Conservation (phyloP, 495 filamentous ascomycete species). For the Aspergillus asperescens region DNA sequence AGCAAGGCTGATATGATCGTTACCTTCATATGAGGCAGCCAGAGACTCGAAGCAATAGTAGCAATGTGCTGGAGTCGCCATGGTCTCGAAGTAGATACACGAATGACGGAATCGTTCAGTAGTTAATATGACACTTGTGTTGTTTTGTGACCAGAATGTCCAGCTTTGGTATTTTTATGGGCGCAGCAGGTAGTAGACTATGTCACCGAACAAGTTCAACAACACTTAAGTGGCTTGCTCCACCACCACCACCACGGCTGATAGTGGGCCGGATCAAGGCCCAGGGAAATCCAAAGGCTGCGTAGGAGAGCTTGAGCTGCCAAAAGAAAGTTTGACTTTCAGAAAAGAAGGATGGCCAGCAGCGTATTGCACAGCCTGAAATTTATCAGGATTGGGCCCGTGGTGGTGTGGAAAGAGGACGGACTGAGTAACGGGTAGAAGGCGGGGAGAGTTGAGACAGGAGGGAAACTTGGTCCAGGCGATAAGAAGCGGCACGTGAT, state of each 20-base stretch:
- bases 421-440: too few species aligned
- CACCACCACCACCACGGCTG: not conserved
- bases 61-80: conserved; percentile 82
- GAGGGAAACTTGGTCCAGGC: not conserved
- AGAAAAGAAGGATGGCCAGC: not conserved
- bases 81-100: conserved; percentile 27
- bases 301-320: not conserved
- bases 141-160: not conserved
- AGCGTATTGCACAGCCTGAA: conserved; percentile 3
- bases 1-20: conserved; percentile 51
- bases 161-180: not conserved
- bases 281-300: conserved; percentile 5
- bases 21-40: conserved; percentile 56
- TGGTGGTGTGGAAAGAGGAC: conserved; percentile 4
- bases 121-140: not conserved
- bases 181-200: too few species aligned
- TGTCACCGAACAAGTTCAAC: conserved; percentile 1
- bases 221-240: conserved; percentile 4
- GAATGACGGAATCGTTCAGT: not conserved
- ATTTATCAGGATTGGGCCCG: conserved; percentile 1
- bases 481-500: conserved; percentile 3
- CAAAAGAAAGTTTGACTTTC: not conserved
- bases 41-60: conserved; percentile 89
- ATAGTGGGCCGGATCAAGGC: not conserved
- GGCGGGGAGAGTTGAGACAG: not conserved